Base-by-base conservation (phyloP, 2,329 filamentous ascomycete species). In the Penicillium sp. region DNA sequence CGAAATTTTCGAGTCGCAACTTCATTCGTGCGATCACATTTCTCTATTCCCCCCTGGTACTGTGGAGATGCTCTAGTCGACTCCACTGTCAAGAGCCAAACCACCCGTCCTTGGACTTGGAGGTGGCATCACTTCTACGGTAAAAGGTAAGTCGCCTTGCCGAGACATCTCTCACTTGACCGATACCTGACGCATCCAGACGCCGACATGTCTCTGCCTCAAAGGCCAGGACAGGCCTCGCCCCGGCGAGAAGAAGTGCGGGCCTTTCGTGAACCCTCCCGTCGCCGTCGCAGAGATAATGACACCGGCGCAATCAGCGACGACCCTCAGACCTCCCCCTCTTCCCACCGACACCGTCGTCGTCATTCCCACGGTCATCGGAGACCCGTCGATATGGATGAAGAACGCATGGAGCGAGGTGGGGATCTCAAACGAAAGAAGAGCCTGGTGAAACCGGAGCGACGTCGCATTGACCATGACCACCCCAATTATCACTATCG, bases 401-500 rank as follows among this genome's bases (percentile, higher is more conserved):
- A 68, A 37, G 75, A 78, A 44, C 72, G 73, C 32, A 73, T 75
- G 51, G 71, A 76, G 56, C 57, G 65, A 7, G 55, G 63, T 14
- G 55, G 45, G 12, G 77, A 79, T 11, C 51, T 81, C 40, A 63
- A 66, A 44, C 80, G 89, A 53, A 96, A 96, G 67, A 80, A 84
- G 61, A 95, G 86, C 63, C 71, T 98, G 47, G 82, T 98, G 58
- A 77, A 85, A 45, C 92, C 92, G 1, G 92, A 98, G 67, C 79
- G 92, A 50, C 84, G 84, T 56, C 79, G 84, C 52, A 86, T 94
- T 51, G 84, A 89, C 52, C 80, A 76, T 48, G 84, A 89, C 52
- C 88, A 96, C 61, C 88, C 89, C 10, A 93, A 96, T 63, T 98
- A 95, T 60, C 78, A 95, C 67, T 98, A 98, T 66, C 81, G 87